phyloP scores from a whole-genome alignment of 2,329 filamentous ascomycete species.

The Fonsecaea pedrosoi region DNA sequence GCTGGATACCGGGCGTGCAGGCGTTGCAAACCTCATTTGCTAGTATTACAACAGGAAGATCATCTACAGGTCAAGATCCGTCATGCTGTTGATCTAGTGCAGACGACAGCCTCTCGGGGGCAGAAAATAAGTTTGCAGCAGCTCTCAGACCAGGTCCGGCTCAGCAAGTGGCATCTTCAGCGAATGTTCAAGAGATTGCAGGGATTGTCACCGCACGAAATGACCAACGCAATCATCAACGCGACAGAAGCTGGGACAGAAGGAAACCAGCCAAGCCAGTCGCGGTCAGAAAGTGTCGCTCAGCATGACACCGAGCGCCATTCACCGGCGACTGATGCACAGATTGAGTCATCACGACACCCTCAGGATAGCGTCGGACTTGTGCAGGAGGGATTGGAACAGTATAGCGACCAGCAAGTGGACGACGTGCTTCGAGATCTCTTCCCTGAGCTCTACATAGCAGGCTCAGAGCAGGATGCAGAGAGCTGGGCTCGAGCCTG shows the following conservation, averaged over 20 bases:
- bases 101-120: constrained; percentile 8
- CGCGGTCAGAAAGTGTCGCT: neutral
- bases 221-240: constrained; percentile 20
- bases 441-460: constrained; percentile 23
- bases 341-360: neutral
- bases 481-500: neutral
- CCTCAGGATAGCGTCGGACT: neutral
- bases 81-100: constrained; percentile 4
- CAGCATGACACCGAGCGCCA: neutral
- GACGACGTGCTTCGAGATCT: constrained; percentile 20
- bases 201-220: constrained; percentile 57
- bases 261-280: neutral
- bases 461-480: neutral
- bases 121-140: constrained; percentile 48
- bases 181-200: constrained; percentile 61
- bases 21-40: constrained; percentile 58
- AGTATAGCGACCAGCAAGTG: neutral
- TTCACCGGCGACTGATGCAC: neutral
- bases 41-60: constrained; percentile 11
- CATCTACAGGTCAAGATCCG: constrained; percentile 20
- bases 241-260: constrained; percentile 3
- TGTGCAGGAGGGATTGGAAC: neutral
- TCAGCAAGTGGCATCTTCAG: constrained; percentile 62
- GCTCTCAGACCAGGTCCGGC: constrained; percentile 54
- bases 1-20: constrained; percentile 63